Evolutionary conservation across 2,329 filamentous ascomycete species (phyloP).

Genomic region (Talaromyces sp.): DNA sequence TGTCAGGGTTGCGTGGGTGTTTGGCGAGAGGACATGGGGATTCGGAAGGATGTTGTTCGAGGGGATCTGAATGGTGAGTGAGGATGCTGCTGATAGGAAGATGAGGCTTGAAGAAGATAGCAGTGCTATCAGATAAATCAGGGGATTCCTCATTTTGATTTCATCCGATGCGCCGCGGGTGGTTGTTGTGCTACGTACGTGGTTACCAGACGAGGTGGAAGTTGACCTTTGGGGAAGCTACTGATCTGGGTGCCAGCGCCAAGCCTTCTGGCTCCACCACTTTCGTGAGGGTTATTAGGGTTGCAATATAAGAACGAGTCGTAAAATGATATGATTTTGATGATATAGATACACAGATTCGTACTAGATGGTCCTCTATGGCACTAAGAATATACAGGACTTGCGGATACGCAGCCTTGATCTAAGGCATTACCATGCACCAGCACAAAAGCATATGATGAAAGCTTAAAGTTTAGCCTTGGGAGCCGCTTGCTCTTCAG

Average conservation of each 20-base stretch:
- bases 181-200: neutral
- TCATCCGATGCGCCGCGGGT: neutral
- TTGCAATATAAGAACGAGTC: neutral
- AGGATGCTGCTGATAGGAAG: slow-evolving; percentile 24
- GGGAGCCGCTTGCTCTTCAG: slow-evolving; percentile 36
- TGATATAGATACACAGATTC: neutral
- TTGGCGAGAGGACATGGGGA: slow-evolving; percentile 40
- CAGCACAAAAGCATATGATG: neutral
- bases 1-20: slow-evolving; percentile 52
- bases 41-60: slow-evolving; percentile 43
- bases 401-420: neutral
- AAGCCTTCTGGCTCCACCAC: neutral
- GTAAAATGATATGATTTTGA: neutral
- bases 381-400: neutral
- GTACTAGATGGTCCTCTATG: neutral
- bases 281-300: neutral
- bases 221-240: neutral
- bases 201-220: neutral
- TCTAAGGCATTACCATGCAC: neutral
- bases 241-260: neutral
- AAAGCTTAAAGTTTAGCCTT: slow-evolving; percentile 39
- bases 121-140: slow-evolving; percentile 22
- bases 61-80: slow-evolving; percentile 35
- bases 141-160: slow-evolving; percentile 13
- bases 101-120: slow-evolving; percentile 19